Conservation (phyloP, 2,329 filamentous ascomycete genomes). For the Colletotrichum musae region DNA sequence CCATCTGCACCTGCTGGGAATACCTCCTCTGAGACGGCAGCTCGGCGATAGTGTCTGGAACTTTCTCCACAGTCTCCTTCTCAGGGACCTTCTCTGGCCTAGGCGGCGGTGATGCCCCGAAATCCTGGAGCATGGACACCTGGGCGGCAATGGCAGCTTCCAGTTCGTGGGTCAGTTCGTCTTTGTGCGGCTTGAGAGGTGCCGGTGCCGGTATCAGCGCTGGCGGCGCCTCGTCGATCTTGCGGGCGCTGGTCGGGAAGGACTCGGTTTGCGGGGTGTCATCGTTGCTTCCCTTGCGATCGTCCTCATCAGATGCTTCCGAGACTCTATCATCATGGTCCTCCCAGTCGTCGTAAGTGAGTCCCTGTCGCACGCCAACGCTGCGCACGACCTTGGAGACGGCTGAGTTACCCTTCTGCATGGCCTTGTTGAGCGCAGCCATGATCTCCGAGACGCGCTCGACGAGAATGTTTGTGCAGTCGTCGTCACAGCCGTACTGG, state of each 20-base stretch:
- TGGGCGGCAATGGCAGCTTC: constrained; percentile 32
- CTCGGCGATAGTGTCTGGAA: constrained; percentile 22
- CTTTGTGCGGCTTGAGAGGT: constrained; percentile 9
- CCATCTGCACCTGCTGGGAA: constrained; percentile 25
- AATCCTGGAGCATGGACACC: constrained; percentile 28
- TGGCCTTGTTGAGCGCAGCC: constrained; percentile 47
- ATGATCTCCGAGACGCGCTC: constrained; percentile 50
- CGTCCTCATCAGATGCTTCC: constrained; percentile 14
- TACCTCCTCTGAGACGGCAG: constrained; percentile 34
- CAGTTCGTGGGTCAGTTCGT: constrained; percentile 25
- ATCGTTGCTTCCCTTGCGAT: background rate
- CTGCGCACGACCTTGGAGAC: constrained; percentile 48
- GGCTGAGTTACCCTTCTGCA: constrained; percentile 48
- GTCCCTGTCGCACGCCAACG: constrained; percentile 46
- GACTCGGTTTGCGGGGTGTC: constrained; percentile 19
- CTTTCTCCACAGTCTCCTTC: constrained; percentile 12
- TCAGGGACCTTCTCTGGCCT: constrained; percentile 24
- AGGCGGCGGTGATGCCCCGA: constrained; percentile 12
- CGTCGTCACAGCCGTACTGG: constrained; percentile 44
- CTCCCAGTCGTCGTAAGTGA: constrained; percentile 45
- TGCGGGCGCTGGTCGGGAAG: constrained; percentile 11
- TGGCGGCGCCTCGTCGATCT: background rate
- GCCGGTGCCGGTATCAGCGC: constrained; percentile 1
- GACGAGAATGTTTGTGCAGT: constrained; percentile 49
- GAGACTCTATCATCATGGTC: constrained; percentile 42